Base-by-base conservation (phyloP, 1,284 basidiomycete species). In the Clitocybe nebularis region DNA sequence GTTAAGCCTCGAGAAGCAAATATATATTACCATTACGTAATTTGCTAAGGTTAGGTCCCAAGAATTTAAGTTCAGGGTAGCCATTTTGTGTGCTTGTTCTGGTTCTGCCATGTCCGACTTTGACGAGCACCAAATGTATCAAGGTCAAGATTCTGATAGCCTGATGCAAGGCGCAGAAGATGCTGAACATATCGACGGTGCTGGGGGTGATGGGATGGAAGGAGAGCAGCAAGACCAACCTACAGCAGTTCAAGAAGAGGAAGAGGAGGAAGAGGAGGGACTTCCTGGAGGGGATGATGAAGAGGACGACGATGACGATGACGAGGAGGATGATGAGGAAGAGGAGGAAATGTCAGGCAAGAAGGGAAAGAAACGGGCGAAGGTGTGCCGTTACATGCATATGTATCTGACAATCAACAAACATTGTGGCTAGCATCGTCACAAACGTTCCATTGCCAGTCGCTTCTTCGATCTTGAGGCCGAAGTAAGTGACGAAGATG, bases 401-500 rank as follows among this genome's bases (percentile, higher is more conserved):
- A 22, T 39, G 28, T 43, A n/a, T 36, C 9, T 41, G 48, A 40
- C 33, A 42, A 39, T 13, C 26, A 48, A 22, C 14, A 36, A 26
- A 45, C 35, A 49, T 19, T 20, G 38, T 38, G 14, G 22, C 9
- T 48, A 83, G 78, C 76, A 76, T 50, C 80, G 80, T 45, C 82
- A 84, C 57, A 82, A 77, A 60, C 74, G 76, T 36, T 68, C 70
- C 47, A 69, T 71, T 13, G 76, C 81, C 23, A 89, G 83, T 60
- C 84, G 86, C 52, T 98, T 93, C 83, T 73, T 97, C 56, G 94
- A 98, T 81, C 79, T 94, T 48, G 91, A 96, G 68, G 94, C 93
- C 48, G 92, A 93, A 58, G 90, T 93, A 21, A 89, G 89, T 54
- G 89, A 92, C 39, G 94, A 97, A 41, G 93, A 95, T 19, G 94